Conservation (phyloP, 2,329 filamentous ascomycete genomes). For the Epichloe coenophiala region DNA sequence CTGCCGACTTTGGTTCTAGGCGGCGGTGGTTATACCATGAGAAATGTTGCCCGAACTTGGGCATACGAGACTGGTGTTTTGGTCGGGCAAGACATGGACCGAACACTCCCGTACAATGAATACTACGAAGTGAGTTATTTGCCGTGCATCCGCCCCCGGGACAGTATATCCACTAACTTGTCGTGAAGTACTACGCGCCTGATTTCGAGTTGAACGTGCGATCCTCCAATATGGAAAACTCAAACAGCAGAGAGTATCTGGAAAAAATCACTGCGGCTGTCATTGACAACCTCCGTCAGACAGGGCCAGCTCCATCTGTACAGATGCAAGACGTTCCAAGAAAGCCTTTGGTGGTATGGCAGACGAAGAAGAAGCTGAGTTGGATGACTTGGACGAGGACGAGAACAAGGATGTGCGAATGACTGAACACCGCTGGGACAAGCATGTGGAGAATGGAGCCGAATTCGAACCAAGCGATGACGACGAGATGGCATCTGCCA, state of each 20-base stretch:
- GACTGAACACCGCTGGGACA: slow-evolving; percentile 73
- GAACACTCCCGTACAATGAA: slow-evolving; percentile 87
- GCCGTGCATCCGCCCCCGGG: not conserved
- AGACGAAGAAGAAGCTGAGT: slow-evolving; percentile 52
- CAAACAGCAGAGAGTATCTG: slow-evolving; percentile 71
- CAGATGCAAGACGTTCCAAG: slow-evolving; percentile 71
- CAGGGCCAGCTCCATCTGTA: slow-evolving; percentile 76
- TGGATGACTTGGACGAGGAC: slow-evolving; percentile 66
- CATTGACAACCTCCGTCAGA: slow-evolving; percentile 75
- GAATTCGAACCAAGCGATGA: slow-evolving; percentile 85
- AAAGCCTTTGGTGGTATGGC: slow-evolving; percentile 47
- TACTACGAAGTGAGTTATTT: slow-evolving; percentile 58
- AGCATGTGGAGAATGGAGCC: slow-evolving; percentile 59
- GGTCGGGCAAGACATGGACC: slow-evolving; percentile 67
- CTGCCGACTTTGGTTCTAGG: slow-evolving; percentile 86
- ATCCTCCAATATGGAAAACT: slow-evolving; percentile 80
- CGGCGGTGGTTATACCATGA: slow-evolving; percentile 91
- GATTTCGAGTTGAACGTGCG: slow-evolving; percentile 86
- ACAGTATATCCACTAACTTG: slow-evolving; percentile 10
- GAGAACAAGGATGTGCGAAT: slow-evolving; percentile 72
- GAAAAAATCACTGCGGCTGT: slow-evolving; percentile 71
- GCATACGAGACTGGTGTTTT: slow-evolving; percentile 89
- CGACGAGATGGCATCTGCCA: slow-evolving; percentile 61
- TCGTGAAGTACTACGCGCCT: slow-evolving; percentile 69
- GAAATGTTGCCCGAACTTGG: slow-evolving; percentile 95